Percentiles rank a stretch among this genome's conserved stretches.
phyloP scores from a whole-genome alignment of 371 early-diverging fungal genomes.

The Apophysomyces trapeziformis region DNA sequence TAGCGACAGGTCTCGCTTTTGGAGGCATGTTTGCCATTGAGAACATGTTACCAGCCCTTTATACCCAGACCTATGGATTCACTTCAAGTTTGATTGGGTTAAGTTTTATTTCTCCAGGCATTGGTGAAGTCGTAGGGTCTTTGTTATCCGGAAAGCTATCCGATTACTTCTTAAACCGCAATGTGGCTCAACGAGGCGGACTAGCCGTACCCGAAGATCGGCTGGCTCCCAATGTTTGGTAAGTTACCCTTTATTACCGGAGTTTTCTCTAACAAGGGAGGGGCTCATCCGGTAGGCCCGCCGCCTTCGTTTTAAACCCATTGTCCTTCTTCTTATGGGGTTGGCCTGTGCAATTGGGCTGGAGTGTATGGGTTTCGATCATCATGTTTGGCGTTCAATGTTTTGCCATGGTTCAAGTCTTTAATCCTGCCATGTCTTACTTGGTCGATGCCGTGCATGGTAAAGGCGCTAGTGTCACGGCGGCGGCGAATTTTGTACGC shows the following conservation, averaged over 20 bases:
- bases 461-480: slow-evolving; percentile 63
- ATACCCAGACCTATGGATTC: slow-evolving; percentile 37
- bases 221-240: slow-evolving; percentile 56
- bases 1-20: slow-evolving; percentile 62
- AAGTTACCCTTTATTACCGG: slow-evolving; percentile 1
- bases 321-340: slow-evolving; percentile 61
- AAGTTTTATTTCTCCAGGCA: slow-evolving; percentile 51
- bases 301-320: slow-evolving; percentile 58
- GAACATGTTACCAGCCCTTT: slow-evolving; percentile 49
- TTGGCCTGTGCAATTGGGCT: slow-evolving; percentile 55
- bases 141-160: slow-evolving; percentile 58
- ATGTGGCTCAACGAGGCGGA: slow-evolving; percentile 50
- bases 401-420: slow-evolving; percentile 63
- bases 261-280: neutral
- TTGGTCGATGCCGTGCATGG: slow-evolving; percentile 62
- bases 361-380: slow-evolving; percentile 59
- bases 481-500: slow-evolving; percentile 60
- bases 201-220: slow-evolving; percentile 59
- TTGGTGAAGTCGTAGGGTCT: slow-evolving; percentile 61
- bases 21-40: slow-evolving; percentile 59
- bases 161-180: slow-evolving; percentile 50
- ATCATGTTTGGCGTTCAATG: slow-evolving; percentile 61
- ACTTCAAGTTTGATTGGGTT: slow-evolving; percentile 45
- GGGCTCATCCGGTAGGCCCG: slow-evolving; percentile 26
- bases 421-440: slow-evolving; percentile 57